Conservation (phyloP, 2,329 filamentous ascomycete genomes). For the Phaeosphaeria sp. region DNA sequence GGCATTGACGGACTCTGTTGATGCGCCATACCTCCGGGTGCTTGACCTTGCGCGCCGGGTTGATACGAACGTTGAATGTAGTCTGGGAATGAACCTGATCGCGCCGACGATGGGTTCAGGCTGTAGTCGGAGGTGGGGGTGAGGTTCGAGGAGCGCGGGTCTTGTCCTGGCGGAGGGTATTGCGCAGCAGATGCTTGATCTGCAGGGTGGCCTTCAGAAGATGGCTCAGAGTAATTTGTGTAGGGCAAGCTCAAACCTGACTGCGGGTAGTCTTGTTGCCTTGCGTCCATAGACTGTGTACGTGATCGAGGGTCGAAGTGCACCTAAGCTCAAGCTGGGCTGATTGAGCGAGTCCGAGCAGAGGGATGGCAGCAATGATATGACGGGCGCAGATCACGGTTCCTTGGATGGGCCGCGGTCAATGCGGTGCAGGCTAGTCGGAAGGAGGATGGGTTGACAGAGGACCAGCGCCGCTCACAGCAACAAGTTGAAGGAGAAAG, state of each 20-base stretch:
- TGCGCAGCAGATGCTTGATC: conserved; percentile 94
- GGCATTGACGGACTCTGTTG: conserved; percentile 97
- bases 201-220: conserved; percentile 85
- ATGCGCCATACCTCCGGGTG: conserved; percentile 95
- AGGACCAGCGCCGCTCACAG: conserved; percentile 42
- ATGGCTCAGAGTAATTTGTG: conserved; percentile 61
- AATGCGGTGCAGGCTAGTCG: conserved; percentile 34
- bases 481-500: conserved; percentile 45
- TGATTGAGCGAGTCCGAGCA: conserved; percentile 47
- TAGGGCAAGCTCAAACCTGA: conserved; percentile 63
- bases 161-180: conserved; percentile 78
- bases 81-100: conserved; percentile 85
- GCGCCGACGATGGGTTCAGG: conserved; percentile 75
- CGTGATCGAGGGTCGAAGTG: conserved; percentile 36
- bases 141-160: conserved; percentile 75
- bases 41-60: conserved; percentile 73
- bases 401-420: conserved; percentile 48
- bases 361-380: conserved; percentile 57
- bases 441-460: conserved; percentile 29
- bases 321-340: conserved; percentile 48
- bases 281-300: conserved; percentile 61
- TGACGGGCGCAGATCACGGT: conserved; percentile 50
- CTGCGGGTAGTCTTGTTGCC: conserved; percentile 60
- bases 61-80: conserved; percentile 85
- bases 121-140: conserved; percentile 91